phyloP scores from a whole-genome alignment of 768 basidiomycete genomes.

The Leccinum boreale region DNA sequence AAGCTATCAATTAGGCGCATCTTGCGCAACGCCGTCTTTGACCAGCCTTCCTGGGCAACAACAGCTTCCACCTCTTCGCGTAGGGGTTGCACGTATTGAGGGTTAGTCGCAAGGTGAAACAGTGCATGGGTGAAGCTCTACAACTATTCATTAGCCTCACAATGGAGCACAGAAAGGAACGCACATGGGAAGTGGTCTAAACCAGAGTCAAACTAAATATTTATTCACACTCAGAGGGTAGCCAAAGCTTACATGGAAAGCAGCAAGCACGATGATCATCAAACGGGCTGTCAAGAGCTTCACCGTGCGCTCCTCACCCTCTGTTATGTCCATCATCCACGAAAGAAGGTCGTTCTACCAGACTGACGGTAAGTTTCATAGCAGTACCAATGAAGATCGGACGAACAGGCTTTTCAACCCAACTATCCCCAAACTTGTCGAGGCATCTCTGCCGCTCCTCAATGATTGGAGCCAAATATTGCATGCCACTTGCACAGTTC shows the following conservation, averaged over 20 bases:
- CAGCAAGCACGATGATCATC: neutral
- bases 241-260: conserved; percentile 12
- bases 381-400: neutral
- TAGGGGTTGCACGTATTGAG: neutral
- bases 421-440: neutral
- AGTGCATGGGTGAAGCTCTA: neutral
- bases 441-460: neutral
- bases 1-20: neutral
- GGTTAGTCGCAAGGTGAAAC: neutral
- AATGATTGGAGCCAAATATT: neutral
- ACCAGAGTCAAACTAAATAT: neutral
- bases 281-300: neutral
- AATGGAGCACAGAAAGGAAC: neutral
- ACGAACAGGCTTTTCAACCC: neutral
- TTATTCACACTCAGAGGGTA: neutral
- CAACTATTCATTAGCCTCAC: neutral
- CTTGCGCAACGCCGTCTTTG: neutral
- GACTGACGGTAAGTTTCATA: neutral
- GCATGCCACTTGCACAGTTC: neutral
- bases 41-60: neutral
- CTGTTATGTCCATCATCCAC: neutral
- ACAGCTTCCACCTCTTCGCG: neutral
- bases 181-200: neutral
- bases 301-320: neutral
- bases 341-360: neutral